Conservation (phyloP, 1,284 basidiomycete genomes). For the Ganoderma lucidum region DNA sequence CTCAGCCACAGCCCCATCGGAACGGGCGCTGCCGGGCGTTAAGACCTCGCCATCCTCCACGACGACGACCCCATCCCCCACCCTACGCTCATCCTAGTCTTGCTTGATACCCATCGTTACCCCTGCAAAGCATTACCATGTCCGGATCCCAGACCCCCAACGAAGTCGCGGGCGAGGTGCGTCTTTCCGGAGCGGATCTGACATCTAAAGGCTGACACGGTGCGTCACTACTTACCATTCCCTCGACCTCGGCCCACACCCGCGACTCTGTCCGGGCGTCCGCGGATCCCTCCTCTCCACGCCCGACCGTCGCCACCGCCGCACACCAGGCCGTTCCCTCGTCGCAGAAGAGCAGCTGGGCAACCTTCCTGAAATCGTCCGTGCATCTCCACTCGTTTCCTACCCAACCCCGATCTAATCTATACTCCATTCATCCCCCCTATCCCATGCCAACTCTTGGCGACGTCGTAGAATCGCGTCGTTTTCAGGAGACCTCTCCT, state of each 20-base stretch:
- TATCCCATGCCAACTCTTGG: conserved; percentile 6
- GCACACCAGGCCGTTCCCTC: conserved; percentile 68
- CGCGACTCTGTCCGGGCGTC: conserved; percentile 8
- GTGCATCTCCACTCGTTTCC: conserved; percentile 37
- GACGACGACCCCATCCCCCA: conserved; percentile 14
- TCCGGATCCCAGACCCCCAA: conserved; percentile 30
- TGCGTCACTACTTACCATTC: conserved; percentile 26
- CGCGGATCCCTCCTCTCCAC: not conserved
- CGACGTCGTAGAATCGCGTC: conserved; percentile 69
- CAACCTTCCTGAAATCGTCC: conserved; percentile 84
- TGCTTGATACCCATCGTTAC: conserved; percentile 17
- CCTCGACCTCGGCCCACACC: conserved; percentile 27
- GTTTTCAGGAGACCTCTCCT: conserved; percentile 92
- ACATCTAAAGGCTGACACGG: conserved; percentile 20
- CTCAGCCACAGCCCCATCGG: conserved; percentile 10
- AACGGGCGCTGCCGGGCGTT: conserved; percentile 21
- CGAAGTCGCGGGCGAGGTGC: conserved; percentile 34
- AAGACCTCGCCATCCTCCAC: conserved; percentile 19
- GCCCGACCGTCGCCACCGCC: not conserved
- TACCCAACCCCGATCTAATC: conserved; percentile 4
- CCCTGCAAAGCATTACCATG: conserved; percentile 15
- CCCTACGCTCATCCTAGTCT: conserved; percentile 10
- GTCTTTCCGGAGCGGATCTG: conserved; percentile 12
- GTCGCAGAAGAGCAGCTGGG: conserved; percentile 79
- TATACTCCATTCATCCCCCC: conserved; percentile 10